A percentile compares a stretch with the other conserved stretches of the same genome.
Evolutionary conservation across 768 basidiomycete genomes (phyloP).

Genomic region (Rossbeevera mucosa): DNA sequence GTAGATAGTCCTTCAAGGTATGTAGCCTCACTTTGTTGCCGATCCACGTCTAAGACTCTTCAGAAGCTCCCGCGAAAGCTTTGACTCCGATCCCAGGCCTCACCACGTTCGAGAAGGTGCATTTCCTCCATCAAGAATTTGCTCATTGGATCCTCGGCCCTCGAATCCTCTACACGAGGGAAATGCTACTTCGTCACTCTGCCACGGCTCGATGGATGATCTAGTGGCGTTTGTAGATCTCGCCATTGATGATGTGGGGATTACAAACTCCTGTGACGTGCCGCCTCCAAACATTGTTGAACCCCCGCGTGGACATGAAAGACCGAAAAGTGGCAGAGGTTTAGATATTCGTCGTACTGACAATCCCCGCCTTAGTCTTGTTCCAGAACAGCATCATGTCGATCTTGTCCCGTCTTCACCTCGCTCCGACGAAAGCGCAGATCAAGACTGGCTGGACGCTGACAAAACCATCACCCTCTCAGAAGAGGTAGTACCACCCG

Average conservation of each 20-base stretch:
- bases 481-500: slow-evolving; percentile 25
- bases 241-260: slow-evolving; percentile 38
- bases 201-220: slow-evolving; percentile 34
- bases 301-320: slow-evolving; percentile 35
- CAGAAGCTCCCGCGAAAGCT: slow-evolving; percentile 25
- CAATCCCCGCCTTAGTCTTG: slow-evolving; percentile 7
- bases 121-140: slow-evolving; percentile 46
- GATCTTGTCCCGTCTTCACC: slow-evolving; percentile 14
- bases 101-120: slow-evolving; percentile 58
- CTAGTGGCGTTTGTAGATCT: slow-evolving; percentile 35
- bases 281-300: slow-evolving; percentile 39
- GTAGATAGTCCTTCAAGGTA: slow-evolving; percentile 18
- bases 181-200: slow-evolving; percentile 19
- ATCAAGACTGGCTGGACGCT: slow-evolving; percentile 15
- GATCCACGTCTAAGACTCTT: background rate
- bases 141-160: slow-evolving; percentile 21
- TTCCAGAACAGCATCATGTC: slow-evolving; percentile 13
- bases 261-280: slow-evolving; percentile 29
- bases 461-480: slow-evolving; percentile 12
- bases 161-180: slow-evolving; percentile 15
- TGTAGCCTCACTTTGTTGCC: background rate
- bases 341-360: slow-evolving; percentile 32
- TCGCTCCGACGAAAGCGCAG: slow-evolving; percentile 18
- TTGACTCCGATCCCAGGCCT: slow-evolving; percentile 10
- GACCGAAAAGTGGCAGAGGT: slow-evolving; percentile 19